A percentile compares a stretch with the other conserved stretches of the same genome.
phyloP scores from a whole-genome alignment of 208 protist genomes.

The Leishmania amazonensis region DNA sequence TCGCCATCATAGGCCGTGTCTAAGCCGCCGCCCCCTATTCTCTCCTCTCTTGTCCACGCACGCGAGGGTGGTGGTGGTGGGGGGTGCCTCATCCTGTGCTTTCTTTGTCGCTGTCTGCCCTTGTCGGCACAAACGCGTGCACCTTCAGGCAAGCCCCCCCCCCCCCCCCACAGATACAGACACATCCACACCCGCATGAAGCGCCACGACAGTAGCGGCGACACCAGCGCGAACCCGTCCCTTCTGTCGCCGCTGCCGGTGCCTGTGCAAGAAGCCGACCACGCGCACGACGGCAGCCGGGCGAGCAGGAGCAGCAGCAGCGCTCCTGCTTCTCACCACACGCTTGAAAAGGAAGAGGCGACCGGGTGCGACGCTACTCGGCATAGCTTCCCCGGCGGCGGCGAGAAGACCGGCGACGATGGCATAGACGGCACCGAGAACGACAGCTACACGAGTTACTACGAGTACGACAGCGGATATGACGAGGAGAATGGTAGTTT shows the following conservation, averaged over 20 bases:
- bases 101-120: neutral
- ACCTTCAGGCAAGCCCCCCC: neutral
- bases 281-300: neutral
- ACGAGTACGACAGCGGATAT: constrained; percentile 34
- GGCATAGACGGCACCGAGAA: neutral
- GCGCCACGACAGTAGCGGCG: neutral
- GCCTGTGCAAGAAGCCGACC: neutral
- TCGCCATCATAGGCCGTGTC: neutral
- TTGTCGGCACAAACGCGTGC: neutral
- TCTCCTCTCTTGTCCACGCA: neutral
- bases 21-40: neutral
- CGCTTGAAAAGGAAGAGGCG: constrained; percentile 18
- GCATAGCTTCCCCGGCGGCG: neutral
- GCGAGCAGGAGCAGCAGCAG: neutral
- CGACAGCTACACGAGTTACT: constrained; percentile 21
- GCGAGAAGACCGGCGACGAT: neutral
- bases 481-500: constrained; percentile 30
- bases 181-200: neutral
- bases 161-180: neutral
- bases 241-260: neutral
- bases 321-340: constrained; percentile 12
- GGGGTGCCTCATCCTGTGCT: neutral
- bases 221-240: constrained; percentile 1
- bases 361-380: neutral
- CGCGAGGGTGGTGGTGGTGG: neutral